Evolutionary conservation across 2,329 filamentous ascomycete genomes (phyloP).

Genomic region (Calonectria pauciramosa): DNA sequence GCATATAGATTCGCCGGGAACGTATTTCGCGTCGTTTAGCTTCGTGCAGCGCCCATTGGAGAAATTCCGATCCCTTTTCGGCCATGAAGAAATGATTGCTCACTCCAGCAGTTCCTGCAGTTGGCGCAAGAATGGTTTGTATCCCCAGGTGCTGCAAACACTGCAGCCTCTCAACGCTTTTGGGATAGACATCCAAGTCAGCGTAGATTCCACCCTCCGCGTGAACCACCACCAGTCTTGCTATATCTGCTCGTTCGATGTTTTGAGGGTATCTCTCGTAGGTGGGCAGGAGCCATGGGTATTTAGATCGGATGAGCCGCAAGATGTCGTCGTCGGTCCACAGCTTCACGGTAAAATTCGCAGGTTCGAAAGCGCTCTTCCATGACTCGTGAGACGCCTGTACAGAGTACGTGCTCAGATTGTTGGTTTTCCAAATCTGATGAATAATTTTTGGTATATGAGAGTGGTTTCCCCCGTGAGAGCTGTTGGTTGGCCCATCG

Average conservation of each 20-base stretch:
- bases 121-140: background rate
- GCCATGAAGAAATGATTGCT: background rate
- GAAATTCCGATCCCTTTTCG: background rate
- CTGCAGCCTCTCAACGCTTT: background rate
- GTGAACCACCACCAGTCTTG: background rate
- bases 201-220: background rate
- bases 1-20: background rate
- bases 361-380: background rate
- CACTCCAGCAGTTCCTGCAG: background rate
- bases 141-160: background rate
- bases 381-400: background rate
- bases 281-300: background rate
- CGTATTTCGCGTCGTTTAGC: background rate
- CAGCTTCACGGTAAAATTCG: background rate
- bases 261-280: background rate
- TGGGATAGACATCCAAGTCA: background rate
- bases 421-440: background rate
- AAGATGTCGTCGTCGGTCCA: background rate
- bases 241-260: background rate
- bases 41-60: background rate
- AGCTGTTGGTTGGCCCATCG: background rate
- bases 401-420: background rate
- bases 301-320: background rate
- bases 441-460: background rate
- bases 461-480: background rate